These are phyloP conservation scores for Gossypium mustelinum DNA, from an alignment of 345 rosid species.

Conservation along the genomic window DNA sequence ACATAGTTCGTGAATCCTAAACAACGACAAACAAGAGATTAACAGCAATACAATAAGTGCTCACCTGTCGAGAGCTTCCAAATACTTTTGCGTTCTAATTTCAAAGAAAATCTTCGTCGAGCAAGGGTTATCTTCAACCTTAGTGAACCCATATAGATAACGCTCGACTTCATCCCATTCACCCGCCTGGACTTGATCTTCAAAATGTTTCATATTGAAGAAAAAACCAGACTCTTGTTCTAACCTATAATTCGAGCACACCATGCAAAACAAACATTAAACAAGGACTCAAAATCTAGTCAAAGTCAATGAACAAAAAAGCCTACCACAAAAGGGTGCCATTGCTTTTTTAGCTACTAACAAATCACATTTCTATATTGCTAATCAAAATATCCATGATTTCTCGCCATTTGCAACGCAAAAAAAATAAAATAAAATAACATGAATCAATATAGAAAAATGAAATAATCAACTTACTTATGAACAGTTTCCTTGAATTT, in stretches of 20 bases:
- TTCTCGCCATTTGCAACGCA: background rate
- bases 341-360: background rate
- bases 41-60: background rate
- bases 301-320: background rate
- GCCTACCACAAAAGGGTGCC: background rate
- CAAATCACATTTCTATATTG: background rate
- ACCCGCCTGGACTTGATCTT: too few relatives aligned
- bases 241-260: conserved; percentile 32
- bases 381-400: background rate
- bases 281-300: conserved; percentile 14
- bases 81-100: conserved; percentile 37
- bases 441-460: background rate
- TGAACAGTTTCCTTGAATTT: conserved; percentile 57
- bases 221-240: conserved; percentile 33
- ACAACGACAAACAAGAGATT: background rate
- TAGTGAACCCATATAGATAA: conserved; percentile 20
- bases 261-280: background rate
- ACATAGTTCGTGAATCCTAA: conserved; percentile 6
- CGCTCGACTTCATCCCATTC: too few relatives aligned
- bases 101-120: conserved; percentile 83
- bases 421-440: background rate
- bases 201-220: too few relatives aligned
- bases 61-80: conserved; percentile 78
- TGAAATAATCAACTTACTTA: conserved; percentile 37
- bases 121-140: too few relatives aligned